A percentile compares a stretch with the other conserved stretches of the same genome.
These are phyloP conservation scores for Bipolaris bicolor DNA, from an alignment of 2,329 filamentous ascomycete genomes.

Conservation along the genomic window DNA sequence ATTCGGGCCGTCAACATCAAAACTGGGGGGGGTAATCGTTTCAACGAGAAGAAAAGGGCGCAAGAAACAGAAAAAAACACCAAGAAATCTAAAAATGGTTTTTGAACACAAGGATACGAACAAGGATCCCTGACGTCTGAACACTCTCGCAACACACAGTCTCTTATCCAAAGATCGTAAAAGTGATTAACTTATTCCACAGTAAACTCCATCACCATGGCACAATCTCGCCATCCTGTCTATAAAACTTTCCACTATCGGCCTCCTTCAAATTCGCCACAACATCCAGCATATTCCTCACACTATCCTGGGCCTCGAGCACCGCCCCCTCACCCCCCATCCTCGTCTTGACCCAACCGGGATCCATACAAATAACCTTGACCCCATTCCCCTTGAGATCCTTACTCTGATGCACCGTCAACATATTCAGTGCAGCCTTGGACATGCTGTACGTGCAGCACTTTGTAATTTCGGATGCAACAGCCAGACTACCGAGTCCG, in stretches of 20 bases:
- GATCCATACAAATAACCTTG: conserved; percentile 52
- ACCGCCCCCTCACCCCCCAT: conserved; percentile 53
- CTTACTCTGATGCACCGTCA: conserved; percentile 52
- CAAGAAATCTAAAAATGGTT: too few species aligned
- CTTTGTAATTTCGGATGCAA: conserved; percentile 40
- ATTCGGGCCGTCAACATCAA: too few species aligned
- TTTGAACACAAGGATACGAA: too few species aligned
- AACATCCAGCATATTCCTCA: conserved; percentile 49
- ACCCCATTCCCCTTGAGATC: conserved; percentile 39
- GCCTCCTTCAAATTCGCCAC: conserved; percentile 39
- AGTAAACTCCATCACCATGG: too few species aligned
- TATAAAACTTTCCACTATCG: conserved; percentile 48
- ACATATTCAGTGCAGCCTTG: conserved; percentile 54
- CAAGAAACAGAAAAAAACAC: too few species aligned
- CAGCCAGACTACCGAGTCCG: conserved; percentile 42
- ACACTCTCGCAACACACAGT: too few species aligned
- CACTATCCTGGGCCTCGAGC: conserved; percentile 47
- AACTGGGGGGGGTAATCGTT: too few species aligned
- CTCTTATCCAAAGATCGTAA: too few species aligned
- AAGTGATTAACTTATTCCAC: too few species aligned
- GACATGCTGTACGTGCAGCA: conserved; percentile 52
- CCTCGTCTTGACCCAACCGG: conserved; percentile 55
- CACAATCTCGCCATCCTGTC: conserved; percentile 45
- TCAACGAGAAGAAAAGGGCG: too few species aligned
- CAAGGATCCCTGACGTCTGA: too few species aligned